Percentiles rank a stretch among this genome's conserved stretches.
These are phyloP conservation scores for Wickerhamomyces bovis DNA, from an alignment of 805 yeast genomes.

Conservation along the genomic window DNA sequence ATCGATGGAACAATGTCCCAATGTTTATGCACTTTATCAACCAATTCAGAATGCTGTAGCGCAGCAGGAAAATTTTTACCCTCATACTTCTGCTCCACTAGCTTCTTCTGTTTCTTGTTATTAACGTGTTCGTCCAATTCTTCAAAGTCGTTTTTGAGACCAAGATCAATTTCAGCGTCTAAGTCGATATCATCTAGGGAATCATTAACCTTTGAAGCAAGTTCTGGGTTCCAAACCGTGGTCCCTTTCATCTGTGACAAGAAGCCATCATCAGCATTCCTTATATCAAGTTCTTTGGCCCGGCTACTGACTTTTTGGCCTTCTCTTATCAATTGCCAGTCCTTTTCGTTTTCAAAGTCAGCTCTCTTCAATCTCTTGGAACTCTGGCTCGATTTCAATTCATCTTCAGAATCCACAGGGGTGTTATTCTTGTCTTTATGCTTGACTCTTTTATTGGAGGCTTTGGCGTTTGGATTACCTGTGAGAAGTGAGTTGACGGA, in stretches of 20 bases:
- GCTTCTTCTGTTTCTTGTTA: slow-evolving; percentile 8
- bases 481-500: not conserved
- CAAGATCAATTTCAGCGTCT: slow-evolving; percentile 10
- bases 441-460: not conserved
- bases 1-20: slow-evolving; percentile 31
- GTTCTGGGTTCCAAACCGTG: slow-evolving; percentile 9
- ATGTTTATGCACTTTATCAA: slow-evolving; percentile 25
- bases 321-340: not conserved
- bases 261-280: slow-evolving; percentile 8
- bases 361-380: not conserved
- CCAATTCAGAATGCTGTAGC: slow-evolving; percentile 26
- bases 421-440: not conserved
- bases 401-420: not conserved
- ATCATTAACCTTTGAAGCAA: not conserved
- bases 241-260: slow-evolving; percentile 5
- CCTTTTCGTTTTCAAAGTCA: slow-evolving; percentile 2
- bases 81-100: slow-evolving; percentile 16
- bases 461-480: not conserved
- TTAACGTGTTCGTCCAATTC: slow-evolving; percentile 15
- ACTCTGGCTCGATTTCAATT: not conserved
- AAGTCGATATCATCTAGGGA: slow-evolving; percentile 5
- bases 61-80: slow-evolving; percentile 21
- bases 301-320: slow-evolving; percentile 3
- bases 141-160: slow-evolving; percentile 11
- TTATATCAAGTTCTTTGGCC: not conserved